Conservation (phyloP, 2,329 filamentous ascomycete species). For the Pseudogymnoascus pannorum region DNA sequence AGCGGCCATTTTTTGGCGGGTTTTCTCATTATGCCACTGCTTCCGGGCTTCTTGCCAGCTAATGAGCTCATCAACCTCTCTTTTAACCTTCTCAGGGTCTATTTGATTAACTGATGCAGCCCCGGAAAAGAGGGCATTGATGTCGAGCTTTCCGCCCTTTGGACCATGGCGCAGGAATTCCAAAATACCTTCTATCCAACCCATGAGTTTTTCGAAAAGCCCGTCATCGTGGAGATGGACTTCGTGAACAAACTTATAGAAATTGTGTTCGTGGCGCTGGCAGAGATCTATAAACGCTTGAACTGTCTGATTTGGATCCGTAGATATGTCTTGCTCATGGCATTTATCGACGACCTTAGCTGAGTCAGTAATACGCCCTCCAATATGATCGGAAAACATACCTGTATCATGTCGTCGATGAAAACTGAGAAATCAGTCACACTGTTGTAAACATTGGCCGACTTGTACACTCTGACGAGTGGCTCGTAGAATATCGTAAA, state of each 20-base stretch:
- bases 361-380: constrained; percentile 16
- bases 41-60: constrained; percentile 92
- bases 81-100: constrained; percentile 63
- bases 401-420: constrained; percentile 84
- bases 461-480: constrained; percentile 94
- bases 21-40: constrained; percentile 98
- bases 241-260: constrained; percentile 98
- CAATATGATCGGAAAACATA: constrained; percentile 31
- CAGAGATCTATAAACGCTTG: constrained; percentile 97
- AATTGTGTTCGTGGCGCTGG: constrained; percentile 87
- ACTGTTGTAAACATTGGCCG: constrained; percentile 93
- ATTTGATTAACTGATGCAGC: constrained; percentile 61
- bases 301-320: constrained; percentile 96
- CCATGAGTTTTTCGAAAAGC: constrained; percentile 92
- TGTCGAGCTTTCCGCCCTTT: constrained; percentile 76
- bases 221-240: constrained; percentile 96
- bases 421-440: constrained; percentile 95
- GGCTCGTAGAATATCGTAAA: constrained; percentile 99
- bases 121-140: constrained; percentile 87
- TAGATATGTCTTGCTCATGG: constrained; percentile 71
- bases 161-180: constrained; percentile 87
- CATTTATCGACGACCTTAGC: constrained; percentile 55
- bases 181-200: constrained; percentile 91
- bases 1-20: constrained; percentile 95
- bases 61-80: constrained; percentile 79